Percentiles rank a stretch among this genome's conserved stretches.
phyloP scores from a whole-genome alignment of 371 early-diverging fungal genomes.

The Mucor saturninus region DNA sequence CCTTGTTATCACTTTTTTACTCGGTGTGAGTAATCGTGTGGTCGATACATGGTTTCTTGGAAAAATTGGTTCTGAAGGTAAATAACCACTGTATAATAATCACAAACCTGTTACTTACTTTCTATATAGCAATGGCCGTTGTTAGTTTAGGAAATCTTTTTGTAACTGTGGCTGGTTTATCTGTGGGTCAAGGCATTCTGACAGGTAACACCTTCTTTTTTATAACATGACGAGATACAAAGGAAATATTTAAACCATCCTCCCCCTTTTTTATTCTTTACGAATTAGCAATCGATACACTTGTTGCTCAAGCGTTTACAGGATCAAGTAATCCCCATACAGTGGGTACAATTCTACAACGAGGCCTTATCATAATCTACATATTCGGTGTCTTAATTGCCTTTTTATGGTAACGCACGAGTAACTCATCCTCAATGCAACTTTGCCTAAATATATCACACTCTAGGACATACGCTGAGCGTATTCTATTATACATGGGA shows the following conservation, averaged over 20 bases:
- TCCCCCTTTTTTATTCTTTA: neutral
- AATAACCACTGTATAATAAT: too few relatives aligned
- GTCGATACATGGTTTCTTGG: conserved; percentile 48
- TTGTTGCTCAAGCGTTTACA: conserved; percentile 52
- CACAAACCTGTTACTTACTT: neutral
- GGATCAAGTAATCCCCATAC: conserved; percentile 39
- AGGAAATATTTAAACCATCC: neutral
- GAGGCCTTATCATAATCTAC: conserved; percentile 39
- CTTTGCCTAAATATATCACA: too few relatives aligned
- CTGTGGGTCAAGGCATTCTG: conserved; percentile 43
- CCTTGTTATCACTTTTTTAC: conserved; percentile 35
- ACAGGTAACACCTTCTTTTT: conserved; percentile 34
- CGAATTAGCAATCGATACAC: conserved; percentile 51
- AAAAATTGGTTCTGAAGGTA: conserved; percentile 14
- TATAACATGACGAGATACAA: neutral
- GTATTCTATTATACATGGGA: conserved; percentile 31
- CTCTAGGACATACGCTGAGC: conserved; percentile 19
- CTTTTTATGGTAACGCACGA: conserved; percentile 31
- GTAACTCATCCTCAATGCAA: too few relatives aligned
- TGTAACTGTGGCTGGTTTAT: conserved; percentile 39
- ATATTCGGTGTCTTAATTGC: conserved; percentile 29
- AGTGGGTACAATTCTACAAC: conserved; percentile 45
- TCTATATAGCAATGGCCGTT: conserved; percentile 36
- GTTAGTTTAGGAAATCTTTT: conserved; percentile 40
- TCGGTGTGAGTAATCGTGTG: conserved; percentile 33